Conservation (phyloP, 805 yeast genomes). For the Metschnikowia anglica region DNA sequence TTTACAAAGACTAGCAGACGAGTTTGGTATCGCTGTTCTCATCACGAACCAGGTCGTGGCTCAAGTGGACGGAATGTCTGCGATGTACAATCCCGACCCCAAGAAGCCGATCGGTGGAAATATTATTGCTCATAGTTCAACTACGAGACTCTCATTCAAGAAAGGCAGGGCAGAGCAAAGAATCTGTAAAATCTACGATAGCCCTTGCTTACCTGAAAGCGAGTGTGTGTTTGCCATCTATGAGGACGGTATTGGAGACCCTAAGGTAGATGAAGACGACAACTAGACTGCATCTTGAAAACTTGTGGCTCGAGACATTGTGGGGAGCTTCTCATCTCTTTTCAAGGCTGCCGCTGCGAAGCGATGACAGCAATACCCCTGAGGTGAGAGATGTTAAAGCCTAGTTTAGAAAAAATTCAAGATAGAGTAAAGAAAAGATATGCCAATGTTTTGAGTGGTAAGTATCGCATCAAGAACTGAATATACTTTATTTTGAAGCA, state of each 20-base stretch:
- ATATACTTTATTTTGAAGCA: too few species aligned
- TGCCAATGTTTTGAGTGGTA: too few species aligned
- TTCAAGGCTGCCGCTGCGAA: too few species aligned
- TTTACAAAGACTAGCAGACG: conserved; percentile 91
- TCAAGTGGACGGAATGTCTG: conserved; percentile 89
- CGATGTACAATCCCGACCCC: conserved; percentile 88
- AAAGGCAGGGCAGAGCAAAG: conserved; percentile 92
- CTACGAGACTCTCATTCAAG: conserved; percentile 85
- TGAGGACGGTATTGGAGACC: conserved; percentile 97
- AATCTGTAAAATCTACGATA: conserved; percentile 90
- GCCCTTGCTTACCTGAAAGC: conserved; percentile 94
- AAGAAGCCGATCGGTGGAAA: conserved; percentile 99
- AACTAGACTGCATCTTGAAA: not conserved
- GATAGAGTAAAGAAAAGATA: too few species aligned
- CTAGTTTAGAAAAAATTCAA: too few species aligned
- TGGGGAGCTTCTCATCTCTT: too few species aligned
- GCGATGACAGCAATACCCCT: too few species aligned
- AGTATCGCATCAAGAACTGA: too few species aligned
- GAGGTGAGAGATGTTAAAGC: too few species aligned
- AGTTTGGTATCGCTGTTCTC: conserved; percentile 95
- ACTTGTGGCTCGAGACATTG: too few species aligned
- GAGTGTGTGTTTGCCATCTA: conserved; percentile 94
- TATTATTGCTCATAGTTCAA: conserved; percentile 94
- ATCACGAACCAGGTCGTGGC: conserved; percentile 94
- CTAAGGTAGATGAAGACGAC: conserved; percentile 68